A percentile compares a stretch with the other conserved stretches of the same genome.
Evolutionary conservation across 768 basidiomycete genomes (phyloP).

Genomic region (Boletus subparvulus): DNA sequence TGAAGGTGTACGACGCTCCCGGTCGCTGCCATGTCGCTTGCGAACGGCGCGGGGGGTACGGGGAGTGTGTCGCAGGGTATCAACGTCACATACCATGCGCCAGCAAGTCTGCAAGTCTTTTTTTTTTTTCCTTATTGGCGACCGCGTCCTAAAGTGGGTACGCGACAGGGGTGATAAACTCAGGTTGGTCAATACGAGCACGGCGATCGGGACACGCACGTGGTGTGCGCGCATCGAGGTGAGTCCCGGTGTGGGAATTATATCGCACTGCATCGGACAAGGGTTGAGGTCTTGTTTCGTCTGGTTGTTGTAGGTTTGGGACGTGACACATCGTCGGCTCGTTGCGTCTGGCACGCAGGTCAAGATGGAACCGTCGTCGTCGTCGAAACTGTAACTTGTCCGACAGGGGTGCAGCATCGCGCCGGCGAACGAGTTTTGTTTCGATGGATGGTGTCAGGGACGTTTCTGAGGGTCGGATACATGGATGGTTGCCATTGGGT

Average conservation of each 20-base stretch:
- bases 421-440: not conserved
- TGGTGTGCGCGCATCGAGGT: conserved; percentile 44
- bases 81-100: conserved; percentile 45
- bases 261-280: no score
- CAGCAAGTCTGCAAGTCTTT: conserved; percentile 37
- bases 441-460: not conserved
- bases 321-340: conserved; percentile 36
- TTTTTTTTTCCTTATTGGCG: not conserved
- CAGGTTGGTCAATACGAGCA: conserved; percentile 41
- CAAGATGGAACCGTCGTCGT: conserved; percentile 31
- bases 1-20: conserved; percentile 44
- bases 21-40: conserved; percentile 35
- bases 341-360: conserved; percentile 45
- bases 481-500: not conserved
- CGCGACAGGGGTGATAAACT: conserved; percentile 43
- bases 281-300: not conserved
- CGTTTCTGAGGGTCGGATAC: not conserved
- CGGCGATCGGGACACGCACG: conserved; percentile 29
- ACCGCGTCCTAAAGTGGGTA: not conserved
- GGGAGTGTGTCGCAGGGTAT: conserved; percentile 47
- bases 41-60: conserved; percentile 28
- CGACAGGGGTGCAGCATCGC: not conserved
- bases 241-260: not conserved
- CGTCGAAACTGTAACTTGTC: conserved; percentile 16
- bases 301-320: conserved; percentile 39